phyloP scores from a whole-genome alignment of 768 basidiomycete species.

The Tubosaeta sp. region DNA sequence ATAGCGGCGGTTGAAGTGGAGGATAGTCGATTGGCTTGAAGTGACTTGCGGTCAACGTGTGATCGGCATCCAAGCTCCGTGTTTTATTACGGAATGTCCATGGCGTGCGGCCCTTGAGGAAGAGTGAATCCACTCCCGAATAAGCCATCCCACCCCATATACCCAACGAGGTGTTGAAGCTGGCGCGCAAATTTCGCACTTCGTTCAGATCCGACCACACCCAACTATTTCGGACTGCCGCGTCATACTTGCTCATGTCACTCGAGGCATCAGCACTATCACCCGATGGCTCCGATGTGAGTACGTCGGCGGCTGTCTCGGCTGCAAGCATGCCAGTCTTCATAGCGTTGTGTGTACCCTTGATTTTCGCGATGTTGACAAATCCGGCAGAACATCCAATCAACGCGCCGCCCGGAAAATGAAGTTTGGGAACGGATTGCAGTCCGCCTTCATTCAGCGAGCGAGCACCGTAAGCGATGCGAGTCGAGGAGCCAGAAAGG shows the following conservation, averaged over 20 bases:
- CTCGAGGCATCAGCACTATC: constrained; percentile 22
- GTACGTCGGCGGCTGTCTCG: constrained; percentile 71
- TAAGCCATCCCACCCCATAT: constrained; percentile 85
- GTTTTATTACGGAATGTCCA: constrained; percentile 84
- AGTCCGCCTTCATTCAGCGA: constrained; percentile 91
- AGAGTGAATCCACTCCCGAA: constrained; percentile 81
- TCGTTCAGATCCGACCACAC: constrained; percentile 82
- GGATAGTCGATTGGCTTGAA: constrained; percentile 84
- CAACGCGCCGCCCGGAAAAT: constrained; percentile 92
- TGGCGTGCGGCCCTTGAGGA: constrained; percentile 81
- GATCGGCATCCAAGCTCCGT: constrained; percentile 54
- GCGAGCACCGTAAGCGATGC: constrained; percentile 89
- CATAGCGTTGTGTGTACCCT: constrained; percentile 99
- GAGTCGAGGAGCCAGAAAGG: constrained; percentile 63
- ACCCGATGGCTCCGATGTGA: constrained; percentile 31
- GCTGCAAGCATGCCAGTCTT: constrained; percentile 98
- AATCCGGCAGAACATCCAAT: constrained; percentile 96
- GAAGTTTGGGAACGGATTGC: constrained; percentile 81
- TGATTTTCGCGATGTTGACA: constrained; percentile 96
- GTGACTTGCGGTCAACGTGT: constrained; percentile 63
- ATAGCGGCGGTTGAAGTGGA: constrained; percentile 79
- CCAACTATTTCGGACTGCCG: constrained; percentile 71
- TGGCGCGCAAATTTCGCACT: constrained; percentile 87
- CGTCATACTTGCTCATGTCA: constrained; percentile 74
- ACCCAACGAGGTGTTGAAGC: constrained; percentile 77